Evolutionary conservation across 305 asterid genomes (phyloP), one percentile per base, ranked within the genome.

Genomic region (Striga hermonthica): DNA sequence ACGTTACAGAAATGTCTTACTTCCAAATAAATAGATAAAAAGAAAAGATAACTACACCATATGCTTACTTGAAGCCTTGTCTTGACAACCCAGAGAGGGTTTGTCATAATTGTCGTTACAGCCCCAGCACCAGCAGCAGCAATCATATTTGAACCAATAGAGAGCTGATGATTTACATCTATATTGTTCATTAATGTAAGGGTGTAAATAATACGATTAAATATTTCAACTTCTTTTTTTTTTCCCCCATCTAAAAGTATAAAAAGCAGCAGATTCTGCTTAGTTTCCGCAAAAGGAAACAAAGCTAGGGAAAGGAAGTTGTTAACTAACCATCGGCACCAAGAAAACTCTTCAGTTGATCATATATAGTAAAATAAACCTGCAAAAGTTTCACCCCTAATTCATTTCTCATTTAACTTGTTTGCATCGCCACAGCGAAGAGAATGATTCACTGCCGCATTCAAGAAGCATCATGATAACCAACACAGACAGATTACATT

Each of bases 111-210:
- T 3, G 91, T 84, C 6, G 99, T 93, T 14, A 91, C 91, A 71
- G 95, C 95, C 61, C 97, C 99, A 70, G 97, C 99, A 69, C 97
- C 99, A 41, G 96, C 80, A 71, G 99, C 99, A 76, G 99, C 96
- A 40, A 84, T 55, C 97, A 93, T 78, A 69, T 90, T 93, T 43
- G 92, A 91, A 81, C 96, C 94, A 73, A 93, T 11, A 1, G 97
- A 81, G 62, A 93, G 96, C 67, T 84, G 90, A 78, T 88, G 96
- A 71, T 75, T 83, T 68, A 69, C 83, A 76, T 81, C 98, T 90
- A 74, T 22, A 78, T 44, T 72, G 49, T 69, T 80, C 75, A 66
- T 57, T 62, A 62, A 70, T 4, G 40, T 22, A 72, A 68, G 64
- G 55, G 31, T 41, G 40, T 28, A 45, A 14, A 65, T 63, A 41